A percentile compares a stretch with the other conserved stretches of the same genome.
Conservation (phyloP, 495 filamentous ascomycete genomes). For the Cercophora sp. region DNA sequence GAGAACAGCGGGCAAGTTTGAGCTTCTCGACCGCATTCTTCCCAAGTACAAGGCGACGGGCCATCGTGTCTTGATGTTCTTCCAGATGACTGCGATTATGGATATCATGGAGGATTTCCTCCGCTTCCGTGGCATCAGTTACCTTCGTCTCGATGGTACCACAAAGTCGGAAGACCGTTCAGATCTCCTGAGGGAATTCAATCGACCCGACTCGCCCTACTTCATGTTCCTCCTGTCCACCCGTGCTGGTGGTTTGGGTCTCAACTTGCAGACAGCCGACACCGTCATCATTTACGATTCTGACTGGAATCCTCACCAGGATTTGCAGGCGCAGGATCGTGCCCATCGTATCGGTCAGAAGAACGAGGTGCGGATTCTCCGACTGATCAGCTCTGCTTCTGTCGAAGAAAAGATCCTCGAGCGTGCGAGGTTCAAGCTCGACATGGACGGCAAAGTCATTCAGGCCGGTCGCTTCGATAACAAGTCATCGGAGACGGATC, state of each 20-base stretch:
- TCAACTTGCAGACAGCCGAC: conserved; percentile 95
- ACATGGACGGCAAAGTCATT: conserved; percentile 99
- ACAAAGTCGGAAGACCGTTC: conserved; percentile 98
- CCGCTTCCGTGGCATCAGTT: conserved; percentile 72
- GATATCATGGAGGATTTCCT: conserved; percentile 99
- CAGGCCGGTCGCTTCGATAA: conserved; percentile 99
- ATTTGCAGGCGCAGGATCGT: conserved; percentile 98
- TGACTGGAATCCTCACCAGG: conserved; percentile 99
- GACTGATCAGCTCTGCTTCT: conserved; percentile 92
- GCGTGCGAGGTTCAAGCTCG: conserved; percentile 93
- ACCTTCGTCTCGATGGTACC: conserved; percentile 89
- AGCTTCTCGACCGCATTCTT: conserved; percentile 84
- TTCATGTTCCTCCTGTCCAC: conserved; percentile 99
- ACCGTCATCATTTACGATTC: conserved; percentile 99
- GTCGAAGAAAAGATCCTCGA: conserved; percentile 99
- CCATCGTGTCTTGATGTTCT: conserved; percentile 98
- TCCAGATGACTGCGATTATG: conserved; percentile 99
- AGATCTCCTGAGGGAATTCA: conserved; percentile 82
- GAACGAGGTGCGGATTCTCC: conserved; percentile 95
- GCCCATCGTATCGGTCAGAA: conserved; percentile 99
- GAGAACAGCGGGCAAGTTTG: conserved; percentile 96
- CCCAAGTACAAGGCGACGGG: conserved; percentile 87
- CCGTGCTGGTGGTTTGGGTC: conserved; percentile 93
- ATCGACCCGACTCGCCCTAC: conserved; percentile 81
- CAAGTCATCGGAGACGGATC: conserved; percentile 97